Evolutionary conservation across 2,329 filamentous ascomycete genomes (phyloP), one percentile per base, ranked within the genome.

Genomic region (Fusarium albosuccineum): DNA sequence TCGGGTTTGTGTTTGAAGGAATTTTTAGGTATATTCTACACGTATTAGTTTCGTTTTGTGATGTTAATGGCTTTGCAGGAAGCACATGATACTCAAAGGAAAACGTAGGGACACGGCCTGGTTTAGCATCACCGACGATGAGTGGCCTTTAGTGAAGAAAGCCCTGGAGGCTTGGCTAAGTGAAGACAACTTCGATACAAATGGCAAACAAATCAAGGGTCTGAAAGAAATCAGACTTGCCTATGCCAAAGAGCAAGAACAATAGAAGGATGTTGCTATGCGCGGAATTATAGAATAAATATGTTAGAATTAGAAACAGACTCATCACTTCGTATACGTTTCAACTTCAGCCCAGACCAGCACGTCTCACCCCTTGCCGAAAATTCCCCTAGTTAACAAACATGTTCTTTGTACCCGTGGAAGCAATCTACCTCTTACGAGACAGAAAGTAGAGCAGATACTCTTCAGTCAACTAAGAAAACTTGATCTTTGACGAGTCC

Each of bases 1-100:
- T 89, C 9, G 89, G 89, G 0, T 91, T 90, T 67, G 74, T 74
- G 0, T 86, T 77, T 67, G 89, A 91, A 73, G 89, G 89, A 0
- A 70, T 83, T 0, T 90, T 90, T 64, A 80, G 87, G 78, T 79
- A 62, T 26, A 52, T 0, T n/a, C 2, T 13, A 11, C 2, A 6
- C 2, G 9, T 5, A 0, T 6, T 3, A 5, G 0, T 2, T 3
- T 5, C 2, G 2, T 7, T 16, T 14, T 65, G 6, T 7, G 4
- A 0, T 16, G 16, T 10, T 51, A 4, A 68, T 3, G 7, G 5
- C 4, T 1, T 7, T 6, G 1, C 8, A 79, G 78, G 54, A 86
- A 88, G 64, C 87, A 91, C 71, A 82, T 89, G 82, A 80, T 91
- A 30, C 70, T 85, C 8, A 88, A 86, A 67, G 88, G 87, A 1